These are phyloP conservation scores for Pseudogymnoascus sp. DNA, from an alignment of 2,329 filamentous ascomycete genomes.

Conservation along the genomic window DNA sequence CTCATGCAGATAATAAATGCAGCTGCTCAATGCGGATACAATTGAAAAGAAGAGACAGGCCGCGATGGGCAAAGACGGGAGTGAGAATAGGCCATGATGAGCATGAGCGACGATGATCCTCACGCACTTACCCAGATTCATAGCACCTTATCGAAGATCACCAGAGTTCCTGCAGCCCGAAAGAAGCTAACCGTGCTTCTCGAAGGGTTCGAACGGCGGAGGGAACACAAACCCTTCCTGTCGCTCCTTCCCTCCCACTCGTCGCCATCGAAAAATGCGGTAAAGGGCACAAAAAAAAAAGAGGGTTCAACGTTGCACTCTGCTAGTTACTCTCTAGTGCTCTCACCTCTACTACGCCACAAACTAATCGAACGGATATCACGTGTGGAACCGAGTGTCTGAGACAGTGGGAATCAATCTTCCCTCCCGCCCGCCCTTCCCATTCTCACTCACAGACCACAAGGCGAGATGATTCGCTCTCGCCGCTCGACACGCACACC, in stretches of 20 bases:
- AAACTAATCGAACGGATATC: neutral
- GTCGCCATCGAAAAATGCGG: neutral
- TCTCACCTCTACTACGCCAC: neutral
- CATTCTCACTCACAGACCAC: neutral
- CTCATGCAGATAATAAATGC: no score
- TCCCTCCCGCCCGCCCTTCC: neutral
- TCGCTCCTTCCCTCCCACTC: neutral
- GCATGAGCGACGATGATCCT: neutral
- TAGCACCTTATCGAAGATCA: neutral
- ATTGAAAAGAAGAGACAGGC: neutral
- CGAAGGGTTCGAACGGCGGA: neutral
- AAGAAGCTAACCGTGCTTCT: neutral
- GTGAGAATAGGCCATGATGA: neutral
- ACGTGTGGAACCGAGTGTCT: neutral
- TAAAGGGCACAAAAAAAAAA: neutral
- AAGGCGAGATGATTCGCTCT: neutral
- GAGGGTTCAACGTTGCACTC: neutral
- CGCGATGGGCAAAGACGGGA: neutral
- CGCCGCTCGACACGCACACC: neutral
- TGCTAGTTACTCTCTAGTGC: neutral
- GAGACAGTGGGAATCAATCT: neutral
- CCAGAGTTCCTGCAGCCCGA: neutral
- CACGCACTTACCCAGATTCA: neutral
- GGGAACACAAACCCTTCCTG: neutral
- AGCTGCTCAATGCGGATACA: neutral